A percentile compares a stretch with the other conserved stretches of the same genome.
These are phyloP conservation scores for Fremontodendron californicum DNA, from an alignment of 345 rosid species.

Conservation along the genomic window DNA sequence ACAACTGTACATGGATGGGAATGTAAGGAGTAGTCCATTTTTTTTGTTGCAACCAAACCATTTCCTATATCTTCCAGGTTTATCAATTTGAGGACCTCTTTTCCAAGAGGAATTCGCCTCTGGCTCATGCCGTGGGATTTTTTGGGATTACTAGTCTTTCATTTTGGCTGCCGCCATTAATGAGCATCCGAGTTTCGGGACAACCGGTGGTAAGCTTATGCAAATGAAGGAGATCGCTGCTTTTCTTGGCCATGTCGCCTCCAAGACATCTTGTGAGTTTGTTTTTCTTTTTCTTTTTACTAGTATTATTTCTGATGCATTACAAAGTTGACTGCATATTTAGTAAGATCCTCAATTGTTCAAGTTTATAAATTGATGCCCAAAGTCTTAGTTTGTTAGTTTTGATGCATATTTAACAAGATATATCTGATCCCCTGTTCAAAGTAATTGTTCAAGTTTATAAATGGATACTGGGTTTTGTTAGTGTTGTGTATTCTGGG, in stretches of 20 bases:
- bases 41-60: slow-evolving; percentile 79
- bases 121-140: slow-evolving; percentile 85
- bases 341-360: not conserved
- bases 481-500: not conserved
- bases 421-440: not conserved
- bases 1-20: slow-evolving; percentile 95
- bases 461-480: not conserved
- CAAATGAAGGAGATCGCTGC: slow-evolving; percentile 92
- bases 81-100: slow-evolving; percentile 86
- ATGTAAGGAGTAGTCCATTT: slow-evolving; percentile 50
- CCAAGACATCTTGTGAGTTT: slow-evolving; percentile 82
- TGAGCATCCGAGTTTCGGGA: slow-evolving; percentile 85
- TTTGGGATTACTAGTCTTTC: slow-evolving; percentile 92
- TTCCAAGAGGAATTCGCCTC: slow-evolving; percentile 75
- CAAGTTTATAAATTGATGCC: too few species aligned
- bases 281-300: too few species aligned
- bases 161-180: slow-evolving; percentile 54
- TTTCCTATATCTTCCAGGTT: slow-evolving; percentile 70
- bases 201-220: slow-evolving; percentile 76
- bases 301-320: not conserved
- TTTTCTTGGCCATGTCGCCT: slow-evolving; percentile 80
- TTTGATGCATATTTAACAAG: not conserved
- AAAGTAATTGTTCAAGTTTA: not conserved
- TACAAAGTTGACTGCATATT: not conserved
- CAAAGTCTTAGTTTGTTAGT: not conserved